phyloP scores from a whole-genome alignment of 2,329 filamentous ascomycete species.

The Aspergillus carbonarius region DNA sequence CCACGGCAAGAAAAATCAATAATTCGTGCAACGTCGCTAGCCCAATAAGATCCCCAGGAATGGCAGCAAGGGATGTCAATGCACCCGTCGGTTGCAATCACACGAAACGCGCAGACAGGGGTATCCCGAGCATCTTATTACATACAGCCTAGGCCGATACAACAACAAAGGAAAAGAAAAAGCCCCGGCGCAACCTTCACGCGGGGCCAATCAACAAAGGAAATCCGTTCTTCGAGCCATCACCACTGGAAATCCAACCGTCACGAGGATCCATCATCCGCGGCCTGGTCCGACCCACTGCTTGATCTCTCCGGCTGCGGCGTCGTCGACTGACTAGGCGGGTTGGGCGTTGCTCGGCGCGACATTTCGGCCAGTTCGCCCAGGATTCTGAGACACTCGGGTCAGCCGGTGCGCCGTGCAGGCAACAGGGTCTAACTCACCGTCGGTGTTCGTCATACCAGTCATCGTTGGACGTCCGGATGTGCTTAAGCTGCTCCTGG shows the following conservation, averaged over 20 bases:
- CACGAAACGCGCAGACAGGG: conserved; percentile 15
- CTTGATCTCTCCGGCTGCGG: conserved; percentile 25
- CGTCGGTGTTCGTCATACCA: conserved; percentile 46
- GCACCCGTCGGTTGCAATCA: background rate
- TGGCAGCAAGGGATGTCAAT: background rate
- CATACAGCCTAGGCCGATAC: conserved; percentile 27
- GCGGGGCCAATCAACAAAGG: background rate
- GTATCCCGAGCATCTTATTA: conserved; percentile 31
- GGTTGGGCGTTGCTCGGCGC: conserved; percentile 29
- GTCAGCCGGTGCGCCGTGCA: conserved; percentile 3
- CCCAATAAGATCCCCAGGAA: conserved; percentile 2
- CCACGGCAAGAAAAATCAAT: background rate
- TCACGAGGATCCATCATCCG: conserved; percentile 14
- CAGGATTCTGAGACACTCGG: conserved; percentile 33
- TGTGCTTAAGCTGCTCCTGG: conserved; percentile 47
- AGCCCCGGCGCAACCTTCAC: background rate
- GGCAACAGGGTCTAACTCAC: conserved; percentile 26
- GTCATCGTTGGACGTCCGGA: conserved; percentile 46
- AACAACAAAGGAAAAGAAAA: conserved; percentile 22
- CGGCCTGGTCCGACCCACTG: conserved; percentile 6
- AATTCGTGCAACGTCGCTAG: background rate
- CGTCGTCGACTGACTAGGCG: conserved; percentile 30
- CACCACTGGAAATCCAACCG: background rate
- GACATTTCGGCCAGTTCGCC: conserved; percentile 39
- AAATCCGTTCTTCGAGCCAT: background rate